Conservation (phyloP, 352 stramenopile species). For the Labyrinthula sp. region DNA sequence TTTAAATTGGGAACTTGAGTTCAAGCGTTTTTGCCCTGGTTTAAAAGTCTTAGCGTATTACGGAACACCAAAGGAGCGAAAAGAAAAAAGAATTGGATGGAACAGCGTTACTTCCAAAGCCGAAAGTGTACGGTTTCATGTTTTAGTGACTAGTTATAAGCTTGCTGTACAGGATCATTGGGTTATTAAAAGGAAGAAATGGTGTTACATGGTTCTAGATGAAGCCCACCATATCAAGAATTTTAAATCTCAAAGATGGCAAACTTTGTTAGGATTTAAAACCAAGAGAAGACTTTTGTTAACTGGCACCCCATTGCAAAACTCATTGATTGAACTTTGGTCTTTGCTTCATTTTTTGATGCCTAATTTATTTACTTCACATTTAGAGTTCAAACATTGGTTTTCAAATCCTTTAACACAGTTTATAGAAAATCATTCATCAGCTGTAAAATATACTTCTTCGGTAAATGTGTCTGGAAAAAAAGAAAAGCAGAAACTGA, state of each 20-base stretch:
- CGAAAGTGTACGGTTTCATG: too few species aligned
- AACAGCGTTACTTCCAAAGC: too few species aligned
- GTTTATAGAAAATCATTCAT: slow-evolving; percentile 48
- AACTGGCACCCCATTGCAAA: slow-evolving; percentile 55
- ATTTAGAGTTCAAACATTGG: slow-evolving; percentile 42
- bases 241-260: slow-evolving; percentile 88
- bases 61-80: slow-evolving; percentile 77
- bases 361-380: slow-evolving; percentile 77
- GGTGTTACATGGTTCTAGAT: slow-evolving; percentile 96
- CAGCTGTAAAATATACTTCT: background rate
- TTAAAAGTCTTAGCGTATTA: slow-evolving; percentile 98
- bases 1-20: slow-evolving; percentile 96
- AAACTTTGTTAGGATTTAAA: slow-evolving; percentile 92
- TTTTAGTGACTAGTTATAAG: slow-evolving; percentile 96
- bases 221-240: slow-evolving; percentile 99
- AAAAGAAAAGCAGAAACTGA: slow-evolving; percentile 19
- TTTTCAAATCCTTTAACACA: slow-evolving; percentile 75
- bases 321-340: slow-evolving; percentile 87
- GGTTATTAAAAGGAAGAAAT: slow-evolving; percentile 92
- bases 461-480: slow-evolving; percentile 14
- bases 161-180: slow-evolving; percentile 86
- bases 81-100: slow-evolving; percentile 73
- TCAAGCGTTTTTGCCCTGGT: slow-evolving; percentile 85
- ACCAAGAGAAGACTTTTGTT: slow-evolving; percentile 50
- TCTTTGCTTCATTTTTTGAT: slow-evolving; percentile 98